Conservation (phyloP, 306 rosid genomes). For the Lathyrus tuberosus region DNA sequence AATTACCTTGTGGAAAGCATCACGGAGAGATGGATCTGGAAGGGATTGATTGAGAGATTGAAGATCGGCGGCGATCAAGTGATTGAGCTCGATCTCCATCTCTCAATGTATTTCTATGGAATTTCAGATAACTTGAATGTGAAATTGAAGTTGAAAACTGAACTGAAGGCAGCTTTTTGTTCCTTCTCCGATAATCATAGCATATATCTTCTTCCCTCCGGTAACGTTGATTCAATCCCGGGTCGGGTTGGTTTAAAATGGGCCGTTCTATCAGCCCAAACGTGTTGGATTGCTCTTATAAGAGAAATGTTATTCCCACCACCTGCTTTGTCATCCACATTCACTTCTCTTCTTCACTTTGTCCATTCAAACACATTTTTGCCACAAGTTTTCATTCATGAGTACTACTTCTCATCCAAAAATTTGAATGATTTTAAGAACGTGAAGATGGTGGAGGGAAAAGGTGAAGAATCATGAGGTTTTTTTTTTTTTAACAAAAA, state of each 20-base stretch:
- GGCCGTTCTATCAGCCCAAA: neutral
- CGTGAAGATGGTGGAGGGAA: too few relatives aligned
- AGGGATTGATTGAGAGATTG: conserved; percentile 73
- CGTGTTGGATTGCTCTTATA: neutral
- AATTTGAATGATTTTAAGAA: too few relatives aligned
- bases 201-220: neutral
- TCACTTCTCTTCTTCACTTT: neutral
- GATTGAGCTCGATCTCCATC: conserved; percentile 77
- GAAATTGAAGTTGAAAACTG: conserved; percentile 12
- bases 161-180: neutral
- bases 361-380: neutral
- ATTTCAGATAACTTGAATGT: neutral
- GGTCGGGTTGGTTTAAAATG: neutral
- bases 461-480: too few relatives aligned
- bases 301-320: neutral
- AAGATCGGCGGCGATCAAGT: conserved; percentile 68
- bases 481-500: too few relatives aligned
- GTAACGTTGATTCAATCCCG: neutral
- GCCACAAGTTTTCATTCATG: too few relatives aligned
- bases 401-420: too few relatives aligned
- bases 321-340: neutral
- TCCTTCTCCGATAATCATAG: neutral
- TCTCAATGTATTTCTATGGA: neutral
- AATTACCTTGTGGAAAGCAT: conserved; percentile 63
- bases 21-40: conserved; percentile 63